phyloP scores from a whole-genome alignment of 495 filamentous ascomycete genomes.

The Penicillium robsamsonii region DNA sequence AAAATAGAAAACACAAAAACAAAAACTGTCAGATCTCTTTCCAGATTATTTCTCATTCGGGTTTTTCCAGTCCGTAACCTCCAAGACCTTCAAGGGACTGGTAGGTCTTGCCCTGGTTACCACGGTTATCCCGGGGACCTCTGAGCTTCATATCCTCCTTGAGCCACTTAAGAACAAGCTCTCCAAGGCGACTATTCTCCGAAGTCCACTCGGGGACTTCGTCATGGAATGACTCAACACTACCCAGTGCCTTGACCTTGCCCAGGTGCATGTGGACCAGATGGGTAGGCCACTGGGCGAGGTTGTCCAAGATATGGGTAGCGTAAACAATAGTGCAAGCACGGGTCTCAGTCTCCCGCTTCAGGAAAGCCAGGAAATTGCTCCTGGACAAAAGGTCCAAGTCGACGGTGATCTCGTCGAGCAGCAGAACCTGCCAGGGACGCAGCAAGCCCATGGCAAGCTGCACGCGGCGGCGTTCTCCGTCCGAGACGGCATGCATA shows the following conservation, averaged over 20 bases:
- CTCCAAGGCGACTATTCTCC: conserved; percentile 72
- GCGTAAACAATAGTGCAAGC: conserved; percentile 94
- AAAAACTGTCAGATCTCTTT: conserved; percentile 1
- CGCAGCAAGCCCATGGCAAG: conserved; percentile 91
- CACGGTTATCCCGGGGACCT: conserved; percentile 65
- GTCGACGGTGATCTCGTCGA: conserved; percentile 98
- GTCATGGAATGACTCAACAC: conserved; percentile 54
- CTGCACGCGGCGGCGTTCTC: conserved; percentile 88
- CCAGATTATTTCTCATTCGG: conserved; percentile 23
- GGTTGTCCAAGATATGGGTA: conserved; percentile 92
- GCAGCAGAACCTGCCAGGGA: conserved; percentile 86
- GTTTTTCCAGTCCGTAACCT: conserved; percentile 78
- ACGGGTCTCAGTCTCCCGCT: conserved; percentile 77
- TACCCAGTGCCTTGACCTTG: conserved; percentile 78
- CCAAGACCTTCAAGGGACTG: conserved; percentile 62
- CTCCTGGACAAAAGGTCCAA: conserved; percentile 79
- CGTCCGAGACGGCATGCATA: conserved; percentile 92
- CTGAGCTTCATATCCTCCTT: conserved; percentile 76
- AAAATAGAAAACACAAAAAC: conserved; percentile 7
- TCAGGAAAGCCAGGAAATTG: conserved; percentile 85
- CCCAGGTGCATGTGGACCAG: conserved; percentile 92
- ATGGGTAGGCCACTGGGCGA: conserved; percentile 91
- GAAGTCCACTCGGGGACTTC: conserved; percentile 42
- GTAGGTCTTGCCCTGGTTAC: conserved; percentile 70
- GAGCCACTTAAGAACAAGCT: conserved; percentile 86